These are phyloP conservation scores for Claviceps digitariae DNA, from an alignment of 2,329 filamentous ascomycete species.

Conservation along the genomic window DNA sequence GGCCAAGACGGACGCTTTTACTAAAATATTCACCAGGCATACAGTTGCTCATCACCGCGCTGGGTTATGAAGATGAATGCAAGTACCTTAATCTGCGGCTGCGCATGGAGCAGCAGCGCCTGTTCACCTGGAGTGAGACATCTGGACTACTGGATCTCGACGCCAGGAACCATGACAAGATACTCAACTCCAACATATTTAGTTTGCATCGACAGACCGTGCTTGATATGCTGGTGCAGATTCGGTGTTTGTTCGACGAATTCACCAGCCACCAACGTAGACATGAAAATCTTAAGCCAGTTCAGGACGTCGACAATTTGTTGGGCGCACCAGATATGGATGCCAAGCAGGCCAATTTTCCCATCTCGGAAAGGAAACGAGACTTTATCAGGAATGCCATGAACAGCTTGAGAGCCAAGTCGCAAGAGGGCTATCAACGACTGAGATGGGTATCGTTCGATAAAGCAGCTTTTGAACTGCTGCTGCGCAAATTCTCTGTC, in stretches of 20 bases:
- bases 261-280: slow-evolving; percentile 28
- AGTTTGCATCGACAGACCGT: slow-evolving; percentile 33
- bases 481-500: slow-evolving; percentile 28
- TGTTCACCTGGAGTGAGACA: slow-evolving; percentile 36
- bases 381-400: slow-evolving; percentile 32
- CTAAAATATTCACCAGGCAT: slow-evolving; percentile 15
- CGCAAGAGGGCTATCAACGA: slow-evolving; percentile 20
- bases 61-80: slow-evolving; percentile 33
- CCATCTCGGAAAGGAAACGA: slow-evolving; percentile 25
- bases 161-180: slow-evolving; percentile 24
- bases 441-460: slow-evolving; percentile 32
- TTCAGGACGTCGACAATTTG: slow-evolving; percentile 20
- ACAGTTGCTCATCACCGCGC: slow-evolving; percentile 33
- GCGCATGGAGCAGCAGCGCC: slow-evolving; percentile 35
- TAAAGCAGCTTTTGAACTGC: slow-evolving; percentile 29
- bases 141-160: slow-evolving; percentile 33
- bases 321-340: slow-evolving; percentile 28
- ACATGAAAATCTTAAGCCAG: slow-evolving; percentile 22
- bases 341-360: slow-evolving; percentile 30
- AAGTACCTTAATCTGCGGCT: slow-evolving; percentile 33
- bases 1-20: neutral
- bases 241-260: slow-evolving; percentile 32
- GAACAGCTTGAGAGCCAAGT: slow-evolving; percentile 22
- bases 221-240: slow-evolving; percentile 33
- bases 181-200: slow-evolving; percentile 33